These are phyloP conservation scores for Venustampulla echinocandica DNA, from an alignment of 495 filamentous ascomycete genomes.

Conservation along the genomic window DNA sequence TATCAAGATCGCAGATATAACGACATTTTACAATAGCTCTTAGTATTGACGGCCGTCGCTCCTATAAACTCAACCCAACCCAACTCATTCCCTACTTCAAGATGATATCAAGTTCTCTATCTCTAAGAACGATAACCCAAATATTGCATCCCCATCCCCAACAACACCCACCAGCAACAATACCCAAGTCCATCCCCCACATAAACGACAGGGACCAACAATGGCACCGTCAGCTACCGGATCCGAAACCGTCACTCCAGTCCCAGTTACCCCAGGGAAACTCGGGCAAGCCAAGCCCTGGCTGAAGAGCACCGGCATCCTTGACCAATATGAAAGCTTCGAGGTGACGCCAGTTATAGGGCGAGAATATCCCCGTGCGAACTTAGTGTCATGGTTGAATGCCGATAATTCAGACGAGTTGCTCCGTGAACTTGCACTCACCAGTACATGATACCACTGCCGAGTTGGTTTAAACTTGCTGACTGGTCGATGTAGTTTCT, in stretches of 20 bases:
- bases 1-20: too few species aligned
- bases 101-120: conserved; percentile 4
- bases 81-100: not conserved
- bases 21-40: too few species aligned
- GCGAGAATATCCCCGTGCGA: conserved; percentile 50
- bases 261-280: conserved; percentile 15
- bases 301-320: conserved; percentile 30
- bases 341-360: conserved; percentile 64
- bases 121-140: not conserved
- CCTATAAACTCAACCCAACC: not conserved
- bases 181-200: not conserved
- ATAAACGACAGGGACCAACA: conserved; percentile 1
- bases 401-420: conserved; percentile 59
- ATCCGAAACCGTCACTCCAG: conserved; percentile 6
- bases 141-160: not conserved
- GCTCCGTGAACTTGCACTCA: conserved; percentile 57
- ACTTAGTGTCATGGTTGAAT: conserved; percentile 50
- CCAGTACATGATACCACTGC: conserved; percentile 44
- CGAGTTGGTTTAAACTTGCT: not conserved
- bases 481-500: conserved; percentile 46
- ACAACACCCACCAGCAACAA: not conserved
- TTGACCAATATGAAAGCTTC: conserved; percentile 50
- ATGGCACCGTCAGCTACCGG: conserved; percentile 23
- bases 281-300: conserved; percentile 11
- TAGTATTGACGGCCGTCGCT: too few species aligned